Evolutionary conservation across 192 early-diverging fungal species (phyloP), one percentile per base, ranked within the genome.

Genomic region (Coemansia sp.): DNA sequence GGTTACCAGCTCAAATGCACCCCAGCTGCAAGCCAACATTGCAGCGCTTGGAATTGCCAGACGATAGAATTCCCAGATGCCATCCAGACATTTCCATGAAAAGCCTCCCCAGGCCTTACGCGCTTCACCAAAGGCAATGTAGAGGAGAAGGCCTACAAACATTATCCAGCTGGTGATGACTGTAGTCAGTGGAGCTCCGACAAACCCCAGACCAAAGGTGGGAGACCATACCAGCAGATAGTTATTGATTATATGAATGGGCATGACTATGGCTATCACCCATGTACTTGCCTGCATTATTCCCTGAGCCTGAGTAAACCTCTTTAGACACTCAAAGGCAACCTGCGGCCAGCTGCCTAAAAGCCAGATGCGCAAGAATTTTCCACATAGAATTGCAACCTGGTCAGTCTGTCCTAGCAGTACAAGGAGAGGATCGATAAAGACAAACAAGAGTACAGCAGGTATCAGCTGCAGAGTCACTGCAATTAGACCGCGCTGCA

Each of bases 21-120:
- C 89, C 92, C 93, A 95, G 71, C 93, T 91, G 21, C 85, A 82
- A 26, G 88, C 88, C 30, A 91, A 78, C 94, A 96, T 97, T 28
- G 90, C 67, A 7, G 92, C 86, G 4, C 92, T 90, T 0, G 95
- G 93, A 8, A 93, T 64, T 1, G 92, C 95, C 54, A 97, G 74
- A 22, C 80, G 83, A 60, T 88, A 67, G 53, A 90, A 91, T 50
- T 82, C 82, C 28, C 70, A 65, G 65, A 89, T 88, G 19, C 78
- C 82, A 48, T 85, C 69, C n/a, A 94, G 56, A 16, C 88, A 86
- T 25, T 83, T 84, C 22, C 67, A 56, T 9, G 91, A 84, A 73
- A 88, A 92, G 1, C 93, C 92, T 34, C 93, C 94, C 94, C 92
- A 98, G 19, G 83, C 87, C 7, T 88, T 48, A 18, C 65, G 56